Evolutionary conservation across 2,329 filamentous ascomycete species (phyloP).

Genomic region (Hypoxylon sp.): DNA sequence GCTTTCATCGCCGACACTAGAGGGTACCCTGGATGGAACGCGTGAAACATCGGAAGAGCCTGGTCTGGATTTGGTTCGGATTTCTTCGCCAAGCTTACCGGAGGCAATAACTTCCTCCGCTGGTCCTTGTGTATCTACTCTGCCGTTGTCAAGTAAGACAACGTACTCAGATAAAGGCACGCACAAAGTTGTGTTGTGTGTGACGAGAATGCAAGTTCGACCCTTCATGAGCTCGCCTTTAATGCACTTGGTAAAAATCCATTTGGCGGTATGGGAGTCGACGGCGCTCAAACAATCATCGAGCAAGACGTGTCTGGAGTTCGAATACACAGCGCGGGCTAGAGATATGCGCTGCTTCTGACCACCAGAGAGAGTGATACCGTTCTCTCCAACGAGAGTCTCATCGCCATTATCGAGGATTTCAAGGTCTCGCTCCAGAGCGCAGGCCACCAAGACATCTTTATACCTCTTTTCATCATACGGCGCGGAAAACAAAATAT

Average conservation of each 20-base stretch:
- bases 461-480: slow-evolving; percentile 87
- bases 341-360: slow-evolving; percentile 98
- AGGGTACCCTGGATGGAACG: slow-evolving; percentile 82
- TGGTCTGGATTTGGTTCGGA: slow-evolving; percentile 77
- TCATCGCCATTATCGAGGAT: slow-evolving; percentile 94
- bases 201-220: slow-evolving; percentile 94
- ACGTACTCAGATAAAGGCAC: slow-evolving; percentile 85
- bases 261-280: slow-evolving; percentile 96
- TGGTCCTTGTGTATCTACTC: slow-evolving; percentile 81
- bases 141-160: slow-evolving; percentile 89
- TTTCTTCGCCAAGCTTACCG: slow-evolving; percentile 90
- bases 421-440: slow-evolving; percentile 89
- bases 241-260: slow-evolving; percentile 96
- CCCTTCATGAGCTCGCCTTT: slow-evolving; percentile 88
- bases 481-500: slow-evolving; percentile 90
- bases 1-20: slow-evolving; percentile 77
- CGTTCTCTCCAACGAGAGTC: slow-evolving; percentile 96
- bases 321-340: slow-evolving; percentile 96
- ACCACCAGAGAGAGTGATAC: slow-evolving; percentile 94
- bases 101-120: slow-evolving; percentile 84
- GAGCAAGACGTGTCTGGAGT: slow-evolving; percentile 88
- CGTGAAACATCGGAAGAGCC: slow-evolving; percentile 79
- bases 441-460: slow-evolving; percentile 91
- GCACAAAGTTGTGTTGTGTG: slow-evolving; percentile 93
- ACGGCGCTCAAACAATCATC: slow-evolving; percentile 98